phyloP scores from a whole-genome alignment of 441 rosid species.

The Gossypium gossypioides region DNA sequence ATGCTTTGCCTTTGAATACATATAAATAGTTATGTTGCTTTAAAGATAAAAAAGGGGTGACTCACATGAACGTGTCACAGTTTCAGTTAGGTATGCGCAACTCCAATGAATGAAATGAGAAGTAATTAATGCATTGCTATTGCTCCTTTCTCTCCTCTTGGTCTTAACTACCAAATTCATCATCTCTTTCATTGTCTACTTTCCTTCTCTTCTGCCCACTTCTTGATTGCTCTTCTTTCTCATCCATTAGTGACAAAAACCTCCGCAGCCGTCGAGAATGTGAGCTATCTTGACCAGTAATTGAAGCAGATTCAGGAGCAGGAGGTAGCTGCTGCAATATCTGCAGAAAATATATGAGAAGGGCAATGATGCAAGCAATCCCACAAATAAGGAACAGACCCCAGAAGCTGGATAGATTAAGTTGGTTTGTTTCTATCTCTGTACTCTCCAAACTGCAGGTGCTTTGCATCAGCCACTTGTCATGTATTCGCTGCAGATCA shows the following conservation, averaged over 20 bases:
- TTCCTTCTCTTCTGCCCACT: constrained; percentile 41
- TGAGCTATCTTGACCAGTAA: constrained; percentile 15
- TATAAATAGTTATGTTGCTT: constrained; percentile 1
- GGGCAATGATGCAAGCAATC: constrained; percentile 58
- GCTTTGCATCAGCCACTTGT: constrained; percentile 71
- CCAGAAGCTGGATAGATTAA: constrained; percentile 73
- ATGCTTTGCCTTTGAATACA: neutral
- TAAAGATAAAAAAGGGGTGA: neutral
- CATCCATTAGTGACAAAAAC: constrained; percentile 65
- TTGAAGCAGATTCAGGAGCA: constrained; percentile 24
- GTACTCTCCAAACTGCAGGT: constrained; percentile 49
- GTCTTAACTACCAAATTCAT: constrained; percentile 23
- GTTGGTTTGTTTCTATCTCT: constrained; percentile 57
- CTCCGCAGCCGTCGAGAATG: constrained; percentile 41
- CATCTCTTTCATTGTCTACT: constrained; percentile 29
- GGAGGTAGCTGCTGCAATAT: constrained; percentile 29
- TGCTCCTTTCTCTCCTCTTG: constrained; percentile 18
- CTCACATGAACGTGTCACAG: neutral
- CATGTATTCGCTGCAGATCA: constrained; percentile 82
- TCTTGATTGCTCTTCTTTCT: constrained; percentile 41
- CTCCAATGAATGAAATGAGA: neutral
- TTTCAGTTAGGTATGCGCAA: neutral
- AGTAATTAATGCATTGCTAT: constrained; percentile 5
- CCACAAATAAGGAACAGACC: constrained; percentile 77
- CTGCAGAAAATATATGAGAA: constrained; percentile 43